Conservation (phyloP, 208 protist genomes). For the Acanthamoeba castellanii region DNA sequence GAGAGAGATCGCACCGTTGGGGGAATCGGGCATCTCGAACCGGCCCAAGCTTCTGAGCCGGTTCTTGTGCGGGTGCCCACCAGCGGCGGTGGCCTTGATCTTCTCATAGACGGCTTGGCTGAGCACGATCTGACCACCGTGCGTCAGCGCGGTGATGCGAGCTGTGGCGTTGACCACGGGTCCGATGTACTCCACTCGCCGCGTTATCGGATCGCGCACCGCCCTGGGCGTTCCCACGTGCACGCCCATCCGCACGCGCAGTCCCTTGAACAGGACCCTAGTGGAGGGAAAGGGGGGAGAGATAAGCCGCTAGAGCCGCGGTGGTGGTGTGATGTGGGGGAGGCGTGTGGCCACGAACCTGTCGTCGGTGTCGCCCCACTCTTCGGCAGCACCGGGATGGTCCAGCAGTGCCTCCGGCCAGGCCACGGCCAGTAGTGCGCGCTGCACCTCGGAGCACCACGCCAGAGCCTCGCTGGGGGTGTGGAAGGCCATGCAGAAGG, state of each 20-base stretch:
- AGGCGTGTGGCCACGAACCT: neutral
- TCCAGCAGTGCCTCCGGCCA: conserved; percentile 37
- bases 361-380: conserved; percentile 42
- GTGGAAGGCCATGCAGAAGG: conserved; percentile 70
- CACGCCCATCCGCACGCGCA: conserved; percentile 16
- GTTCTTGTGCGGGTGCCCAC: neutral
- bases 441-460: conserved; percentile 46
- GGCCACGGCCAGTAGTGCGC: neutral
- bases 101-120: neutral
- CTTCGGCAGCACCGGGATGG: conserved; percentile 10
- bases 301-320: too few species aligned
- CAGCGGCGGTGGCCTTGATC: neutral
- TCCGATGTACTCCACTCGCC: conserved; percentile 31
- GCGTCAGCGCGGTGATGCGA: neutral
- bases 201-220: conserved; percentile 21
- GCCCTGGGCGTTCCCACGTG: neutral
- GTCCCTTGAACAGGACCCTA: neutral
- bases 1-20: neutral
- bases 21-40: neutral
- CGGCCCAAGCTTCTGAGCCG: neutral
- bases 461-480: neutral
- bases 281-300: neutral
- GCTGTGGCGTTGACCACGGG: neutral
- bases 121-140: conserved; percentile 25
- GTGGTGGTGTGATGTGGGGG: too few species aligned